Conservation (phyloP, 148 eudicot species). For the Gaultheria prostrata region DNA sequence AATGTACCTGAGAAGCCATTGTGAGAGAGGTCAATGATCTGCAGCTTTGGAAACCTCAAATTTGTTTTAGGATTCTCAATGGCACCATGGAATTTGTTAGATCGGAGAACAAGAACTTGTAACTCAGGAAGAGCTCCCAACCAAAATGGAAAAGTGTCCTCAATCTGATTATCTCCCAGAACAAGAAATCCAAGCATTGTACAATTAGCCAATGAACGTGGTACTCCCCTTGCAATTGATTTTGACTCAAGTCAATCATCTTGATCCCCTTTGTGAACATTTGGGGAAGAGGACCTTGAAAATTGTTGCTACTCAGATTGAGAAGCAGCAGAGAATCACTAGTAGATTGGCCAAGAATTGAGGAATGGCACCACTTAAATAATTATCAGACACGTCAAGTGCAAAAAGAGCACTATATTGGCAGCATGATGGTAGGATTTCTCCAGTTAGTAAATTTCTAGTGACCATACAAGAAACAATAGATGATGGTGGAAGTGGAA, state of each 20-base stretch:
- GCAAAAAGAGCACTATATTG: neutral
- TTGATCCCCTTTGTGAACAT: neutral
- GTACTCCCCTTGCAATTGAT: neutral
- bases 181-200: neutral
- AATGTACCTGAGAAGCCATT: neutral
- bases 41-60: neutral
- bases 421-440: neutral
- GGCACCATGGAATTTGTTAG: neutral
- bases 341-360: neutral
- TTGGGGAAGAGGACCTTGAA: neutral
- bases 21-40: neutral
- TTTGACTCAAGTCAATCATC: conserved; percentile 3
- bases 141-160: neutral
- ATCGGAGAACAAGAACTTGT: neutral
- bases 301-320: neutral
- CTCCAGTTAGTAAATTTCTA: neutral
- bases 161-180: neutral
- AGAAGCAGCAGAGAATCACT: neutral
- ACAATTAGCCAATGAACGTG: neutral
- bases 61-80: neutral
- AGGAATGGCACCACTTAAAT: neutral
- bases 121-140: neutral
- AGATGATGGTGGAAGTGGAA: neutral
- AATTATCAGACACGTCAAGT: neutral
- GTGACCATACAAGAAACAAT: neutral